Base-by-base conservation (phyloP, 768 basidiomycete species). In the Lentinula sp. region DNA sequence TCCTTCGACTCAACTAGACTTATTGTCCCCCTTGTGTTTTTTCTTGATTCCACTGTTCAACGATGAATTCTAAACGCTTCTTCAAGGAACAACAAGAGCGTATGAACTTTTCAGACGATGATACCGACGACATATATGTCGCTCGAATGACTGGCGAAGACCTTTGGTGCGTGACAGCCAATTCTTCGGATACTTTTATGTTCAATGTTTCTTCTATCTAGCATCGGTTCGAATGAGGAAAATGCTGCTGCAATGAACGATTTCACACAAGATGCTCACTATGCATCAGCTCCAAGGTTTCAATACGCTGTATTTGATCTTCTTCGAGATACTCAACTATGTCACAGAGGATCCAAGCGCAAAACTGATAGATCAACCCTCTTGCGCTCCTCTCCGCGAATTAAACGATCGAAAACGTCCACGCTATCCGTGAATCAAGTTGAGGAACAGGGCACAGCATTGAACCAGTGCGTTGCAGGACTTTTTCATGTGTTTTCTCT, bases 321-420 rank as follows among this genome's bases (percentile, higher is more conserved):
- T 16, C 37, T 39, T 28, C 32, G 10, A 15, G 31, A 21, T 35
- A 32, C 51, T 35, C 15, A 37, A 54, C 16, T 54, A 13, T 7
- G 32, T 39, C 18, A 11, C 39, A 54, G 53, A 54, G 53, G 35
- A 16, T 8, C 9, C 18, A 54, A 54, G 53, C 34, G 32, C 4
- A 54, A 54, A 54, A 35, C 34, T 16, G 35, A 15, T 3, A 39
- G 37, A 21, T 37, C 35, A 13, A 35, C 34, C 21, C 34, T 34
- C 21, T 1, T 54, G 37, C 53, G 53, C 35, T 54, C 37, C 10
- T 54, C 53, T 54, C 53, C 53, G 53, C 53, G 53, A 54, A 54
- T 37, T 54, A 54, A 54, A 54, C 53, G 34, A 52, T 48, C 50
- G 28, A 31, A 52, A 34, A 15, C 5, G 18, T 39, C 4, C n/a